These are phyloP conservation scores for Baeospora myosura DNA, from an alignment of 1,284 basidiomycete genomes.

Conservation along the genomic window DNA sequence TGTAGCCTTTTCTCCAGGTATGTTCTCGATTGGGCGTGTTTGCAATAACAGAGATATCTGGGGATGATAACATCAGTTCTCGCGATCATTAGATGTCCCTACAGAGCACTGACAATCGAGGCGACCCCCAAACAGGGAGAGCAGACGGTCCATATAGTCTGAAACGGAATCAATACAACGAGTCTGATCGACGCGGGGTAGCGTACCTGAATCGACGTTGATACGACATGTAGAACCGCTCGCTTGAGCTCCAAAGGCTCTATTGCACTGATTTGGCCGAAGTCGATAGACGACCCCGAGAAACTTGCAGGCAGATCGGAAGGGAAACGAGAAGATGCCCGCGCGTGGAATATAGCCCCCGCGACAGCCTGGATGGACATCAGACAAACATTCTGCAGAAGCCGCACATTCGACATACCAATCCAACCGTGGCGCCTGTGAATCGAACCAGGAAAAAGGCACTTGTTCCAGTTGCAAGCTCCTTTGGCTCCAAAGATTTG, in stretches of 20 bases:
- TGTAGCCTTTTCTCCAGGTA: not conserved
- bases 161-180: constrained; percentile 13
- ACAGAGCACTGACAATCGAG: constrained; percentile 33
- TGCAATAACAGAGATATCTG: constrained; percentile 32
- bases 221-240: constrained; percentile 37
- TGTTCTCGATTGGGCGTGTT: constrained; percentile 24
- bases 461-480: constrained; percentile 71
- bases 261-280: constrained; percentile 41
- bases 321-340: constrained; percentile 42
- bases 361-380: constrained; percentile 54
- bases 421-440: constrained; percentile 71
- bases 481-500: constrained; percentile 49
- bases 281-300: constrained; percentile 45
- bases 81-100: constrained; percentile 3
- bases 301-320: constrained; percentile 31
- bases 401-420: constrained; percentile 42
- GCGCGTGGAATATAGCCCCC: constrained; percentile 63
- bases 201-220: constrained; percentile 48
- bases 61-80: constrained; percentile 10
- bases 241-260: constrained; percentile 33
- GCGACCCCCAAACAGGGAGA: constrained; percentile 49
- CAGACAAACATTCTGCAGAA: constrained; percentile 13
- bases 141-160: constrained; percentile 60
- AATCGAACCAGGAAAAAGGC: constrained; percentile 80
- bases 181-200: constrained; percentile 5